A percentile compares a stretch with the other conserved stretches of the same genome.
Evolutionary conservation across 2,329 filamentous ascomycete species (phyloP).

Genomic region (Fusarium sp.): DNA sequence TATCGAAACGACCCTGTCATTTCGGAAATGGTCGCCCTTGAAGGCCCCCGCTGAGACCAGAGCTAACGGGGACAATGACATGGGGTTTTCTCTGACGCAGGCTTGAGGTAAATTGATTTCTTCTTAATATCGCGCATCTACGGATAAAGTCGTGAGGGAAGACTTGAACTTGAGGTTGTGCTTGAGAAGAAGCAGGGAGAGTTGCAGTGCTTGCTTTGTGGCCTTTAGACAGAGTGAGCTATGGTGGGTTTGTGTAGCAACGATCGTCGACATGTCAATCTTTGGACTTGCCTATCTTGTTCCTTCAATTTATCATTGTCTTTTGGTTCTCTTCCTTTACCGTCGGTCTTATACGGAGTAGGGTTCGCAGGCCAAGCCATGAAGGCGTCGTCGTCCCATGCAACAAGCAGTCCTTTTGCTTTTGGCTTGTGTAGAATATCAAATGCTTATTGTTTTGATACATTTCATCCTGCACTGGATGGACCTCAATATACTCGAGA

Average conservation of each 20-base stretch:
- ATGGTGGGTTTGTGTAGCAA: not conserved
- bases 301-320: not conserved
- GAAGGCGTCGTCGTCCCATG: slow-evolving; percentile 21
- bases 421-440: not conserved
- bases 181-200: not conserved
- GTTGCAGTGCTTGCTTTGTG: not conserved
- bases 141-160: not conserved
- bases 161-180: not conserved
- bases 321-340: not conserved
- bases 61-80: slow-evolving; percentile 6
- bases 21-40: slow-evolving; percentile 36
- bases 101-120: slow-evolving; percentile 1
- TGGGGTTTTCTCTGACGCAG: slow-evolving; percentile 6
- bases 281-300: not conserved
- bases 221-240: not conserved
- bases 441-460: not conserved
- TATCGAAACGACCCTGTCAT: slow-evolving; percentile 45
- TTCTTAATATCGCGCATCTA: slow-evolving; percentile 7
- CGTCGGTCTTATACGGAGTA: slow-evolving; percentile 9
- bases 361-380: slow-evolving; percentile 4
- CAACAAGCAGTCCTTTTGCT: not conserved
- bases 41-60: slow-evolving; percentile 13
- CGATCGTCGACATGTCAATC: not conserved
- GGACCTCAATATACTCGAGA: not conserved
- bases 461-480: not conserved